Percentiles rank a stretch among this genome's conserved stretches.
Evolutionary conservation across 2,329 filamentous ascomycete species (phyloP).

Genomic region (Pseudocercospora fuligena): DNA sequence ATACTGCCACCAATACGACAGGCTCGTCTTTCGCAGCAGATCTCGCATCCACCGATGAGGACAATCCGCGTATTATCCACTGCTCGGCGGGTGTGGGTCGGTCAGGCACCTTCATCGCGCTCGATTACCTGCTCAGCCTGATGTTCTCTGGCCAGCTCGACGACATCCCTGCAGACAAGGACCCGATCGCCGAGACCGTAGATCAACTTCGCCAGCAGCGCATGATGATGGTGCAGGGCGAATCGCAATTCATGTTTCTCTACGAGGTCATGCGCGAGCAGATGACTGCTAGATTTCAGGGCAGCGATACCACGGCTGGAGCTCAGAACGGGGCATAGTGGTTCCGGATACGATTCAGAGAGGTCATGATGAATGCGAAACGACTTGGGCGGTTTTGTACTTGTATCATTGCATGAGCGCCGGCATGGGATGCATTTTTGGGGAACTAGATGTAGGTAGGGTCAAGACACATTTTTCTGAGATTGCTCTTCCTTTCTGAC

Average conservation of each 20-base stretch:
- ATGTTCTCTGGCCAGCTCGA: slow-evolving; percentile 74
- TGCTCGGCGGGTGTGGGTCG: slow-evolving; percentile 89
- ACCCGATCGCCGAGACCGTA: slow-evolving; percentile 79
- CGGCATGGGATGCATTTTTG: neutral
- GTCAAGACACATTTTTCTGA: neutral
- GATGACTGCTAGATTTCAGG: slow-evolving; percentile 42
- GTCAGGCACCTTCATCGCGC: slow-evolving; percentile 91
- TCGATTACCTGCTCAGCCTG: slow-evolving; percentile 89
- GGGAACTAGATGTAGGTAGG: neutral
- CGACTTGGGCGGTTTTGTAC: slow-evolving; percentile 13
- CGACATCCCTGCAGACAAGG: slow-evolving; percentile 52
- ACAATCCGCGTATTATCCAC: slow-evolving; percentile 73
- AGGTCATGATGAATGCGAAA: slow-evolving; percentile 4
- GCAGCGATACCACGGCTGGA: slow-evolving; percentile 16
- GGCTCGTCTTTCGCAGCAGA: slow-evolving; percentile 35
- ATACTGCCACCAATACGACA: slow-evolving; percentile 22
- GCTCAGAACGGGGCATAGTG: slow-evolving; percentile 14
- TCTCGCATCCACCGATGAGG: slow-evolving; percentile 34
- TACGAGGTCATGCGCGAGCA: slow-evolving; percentile 82
- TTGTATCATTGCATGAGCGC: slow-evolving; percentile 7
- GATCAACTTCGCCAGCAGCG: slow-evolving; percentile 82
- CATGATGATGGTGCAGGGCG: slow-evolving; percentile 93
- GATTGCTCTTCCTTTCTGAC: neutral
- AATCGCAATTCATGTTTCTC: slow-evolving; percentile 82
- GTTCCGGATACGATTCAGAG: slow-evolving; percentile 7